phyloP scores from a whole-genome alignment of 257 asterid species.

The Penstemon eatonii region DNA sequence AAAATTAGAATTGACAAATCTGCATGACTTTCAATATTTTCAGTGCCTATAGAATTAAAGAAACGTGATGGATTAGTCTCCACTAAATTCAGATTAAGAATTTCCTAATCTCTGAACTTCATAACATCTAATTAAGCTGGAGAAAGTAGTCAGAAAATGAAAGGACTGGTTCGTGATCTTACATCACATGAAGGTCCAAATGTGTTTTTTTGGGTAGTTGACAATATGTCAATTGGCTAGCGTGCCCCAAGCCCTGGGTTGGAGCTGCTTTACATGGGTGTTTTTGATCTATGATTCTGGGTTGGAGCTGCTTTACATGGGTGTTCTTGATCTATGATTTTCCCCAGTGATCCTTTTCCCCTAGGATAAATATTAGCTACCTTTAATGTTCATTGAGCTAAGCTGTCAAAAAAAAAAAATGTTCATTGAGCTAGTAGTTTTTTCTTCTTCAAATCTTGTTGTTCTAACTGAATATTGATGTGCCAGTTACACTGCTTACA shows the following conservation, averaged over 20 bases:
- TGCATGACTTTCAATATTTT: not conserved
- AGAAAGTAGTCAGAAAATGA: constrained; percentile 18
- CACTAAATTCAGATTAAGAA: not conserved
- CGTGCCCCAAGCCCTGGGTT: not conserved
- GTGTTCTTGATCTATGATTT: constrained; percentile 2
- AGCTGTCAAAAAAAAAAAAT: too few species aligned
- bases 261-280: not conserved
- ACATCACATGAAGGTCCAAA: not conserved
- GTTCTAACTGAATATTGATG: constrained; percentile 1
- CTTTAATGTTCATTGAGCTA: not conserved
- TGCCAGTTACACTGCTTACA: not conserved
- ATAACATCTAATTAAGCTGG: constrained; percentile 4
- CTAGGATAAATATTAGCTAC: constrained; percentile 8
- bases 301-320: not conserved
- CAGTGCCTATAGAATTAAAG: not conserved
- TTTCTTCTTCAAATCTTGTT: not conserved
- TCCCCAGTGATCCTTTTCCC: constrained; percentile 9
- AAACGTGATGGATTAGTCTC: not conserved
- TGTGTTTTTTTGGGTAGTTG: constrained; percentile 1
- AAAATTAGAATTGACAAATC: not conserved
- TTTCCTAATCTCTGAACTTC: constrained; percentile 7
- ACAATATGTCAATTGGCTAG: constrained; percentile 9
- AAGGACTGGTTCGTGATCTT: not conserved
- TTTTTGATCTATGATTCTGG: not conserved
- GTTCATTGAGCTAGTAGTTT: not conserved